Base-by-base conservation (phyloP, 352 stramenopile genomes). In the Pilasporangium apinafurcum region DNA sequence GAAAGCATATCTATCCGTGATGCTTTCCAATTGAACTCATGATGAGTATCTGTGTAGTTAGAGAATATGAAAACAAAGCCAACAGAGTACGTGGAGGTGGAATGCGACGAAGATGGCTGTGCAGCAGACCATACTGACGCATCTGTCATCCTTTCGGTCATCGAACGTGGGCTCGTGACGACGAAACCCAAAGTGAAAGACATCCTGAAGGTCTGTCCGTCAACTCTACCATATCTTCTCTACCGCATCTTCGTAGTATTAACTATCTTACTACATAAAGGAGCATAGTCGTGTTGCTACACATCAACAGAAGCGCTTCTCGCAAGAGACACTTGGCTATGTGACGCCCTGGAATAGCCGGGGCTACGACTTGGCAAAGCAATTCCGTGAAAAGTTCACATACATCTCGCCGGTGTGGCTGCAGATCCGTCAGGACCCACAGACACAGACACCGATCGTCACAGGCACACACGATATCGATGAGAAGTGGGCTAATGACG, bases 391-490 rank as follows among this genome's bases (percentile, higher is more conserved):
- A 31, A 89, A 88, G 51, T 81, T 92, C 48, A 74, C 68, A 24
- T 90, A 86, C 48, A 71, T 92, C 28, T 62, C 78, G 46, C 80
- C 80, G 30, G 77, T 90, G 56, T 92, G 80, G 80, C 62, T 88
- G n/a, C 80, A 92, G 40, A 54, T 92, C 17, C 69, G 71, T 24
- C 74, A 84, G 41, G 64, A 84, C 30, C 35, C 38, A 16, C 45
- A 67, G 16, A 46, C 26, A 8, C 59, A 71, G 20, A 51, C 55
- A 44, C 73, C 78, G 14, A 62, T 80, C 9, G 53, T 92, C 45
- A 88, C 80, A 3, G 80, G 80, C 3, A 62, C 56, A 0, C 80
- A 92, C 48, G 80, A 90, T 35, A 79, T 90, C 25, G 77, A 90
- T 44, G 38, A 32, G 0, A 37, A 66, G 41, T 92, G 80, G 80